These are phyloP conservation scores for Mixia osmundae DNA, from an alignment of 1,284 basidiomycete species.

Conservation along the genomic window DNA sequence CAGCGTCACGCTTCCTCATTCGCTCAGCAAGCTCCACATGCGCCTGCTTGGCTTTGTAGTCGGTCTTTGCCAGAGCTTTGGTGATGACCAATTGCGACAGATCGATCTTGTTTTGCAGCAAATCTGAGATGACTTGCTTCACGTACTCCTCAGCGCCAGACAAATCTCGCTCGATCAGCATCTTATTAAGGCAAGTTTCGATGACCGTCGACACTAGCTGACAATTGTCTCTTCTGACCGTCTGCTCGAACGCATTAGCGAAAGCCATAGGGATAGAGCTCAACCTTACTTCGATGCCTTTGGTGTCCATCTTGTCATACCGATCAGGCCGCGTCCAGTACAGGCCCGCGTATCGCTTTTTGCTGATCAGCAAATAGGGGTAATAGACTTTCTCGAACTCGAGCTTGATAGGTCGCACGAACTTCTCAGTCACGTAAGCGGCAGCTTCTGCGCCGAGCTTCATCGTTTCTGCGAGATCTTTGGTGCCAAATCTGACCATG, in stretches of 20 bases:
- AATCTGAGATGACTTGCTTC: slow-evolving; percentile 72
- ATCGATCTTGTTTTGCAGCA: slow-evolving; percentile 83
- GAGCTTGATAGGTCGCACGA: slow-evolving; percentile 81
- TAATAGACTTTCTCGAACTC: slow-evolving; percentile 98
- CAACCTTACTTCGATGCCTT: slow-evolving; percentile 76
- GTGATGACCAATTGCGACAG: slow-evolving; percentile 97
- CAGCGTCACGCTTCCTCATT: slow-evolving; percentile 84
- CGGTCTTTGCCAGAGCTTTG: slow-evolving; percentile 74
- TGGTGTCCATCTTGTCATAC: slow-evolving; percentile 96
- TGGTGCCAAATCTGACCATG: slow-evolving; percentile 84
- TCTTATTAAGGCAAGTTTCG: slow-evolving; percentile 83
- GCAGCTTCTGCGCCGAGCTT: slow-evolving; percentile 77
- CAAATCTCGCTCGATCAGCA: slow-evolving; percentile 82
- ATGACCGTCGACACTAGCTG: slow-evolving; percentile 86
- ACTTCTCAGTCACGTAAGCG: slow-evolving; percentile 69
- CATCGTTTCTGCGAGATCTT: slow-evolving; percentile 65
- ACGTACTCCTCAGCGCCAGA: slow-evolving; percentile 81
- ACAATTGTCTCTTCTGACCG: slow-evolving; percentile 86
- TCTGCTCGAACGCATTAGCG: slow-evolving; percentile 29
- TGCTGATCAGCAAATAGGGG: slow-evolving; percentile 84
- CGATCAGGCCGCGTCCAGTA: slow-evolving; percentile 88
- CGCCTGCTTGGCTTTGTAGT: slow-evolving; percentile 75
- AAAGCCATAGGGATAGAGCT: not conserved
- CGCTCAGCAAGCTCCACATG: slow-evolving; percentile 81
- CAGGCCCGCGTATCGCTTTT: slow-evolving; percentile 85